Base-by-base conservation (phyloP, 2,329 filamentous ascomycete genomes). In the Calonectria pauciramosa region DNA sequence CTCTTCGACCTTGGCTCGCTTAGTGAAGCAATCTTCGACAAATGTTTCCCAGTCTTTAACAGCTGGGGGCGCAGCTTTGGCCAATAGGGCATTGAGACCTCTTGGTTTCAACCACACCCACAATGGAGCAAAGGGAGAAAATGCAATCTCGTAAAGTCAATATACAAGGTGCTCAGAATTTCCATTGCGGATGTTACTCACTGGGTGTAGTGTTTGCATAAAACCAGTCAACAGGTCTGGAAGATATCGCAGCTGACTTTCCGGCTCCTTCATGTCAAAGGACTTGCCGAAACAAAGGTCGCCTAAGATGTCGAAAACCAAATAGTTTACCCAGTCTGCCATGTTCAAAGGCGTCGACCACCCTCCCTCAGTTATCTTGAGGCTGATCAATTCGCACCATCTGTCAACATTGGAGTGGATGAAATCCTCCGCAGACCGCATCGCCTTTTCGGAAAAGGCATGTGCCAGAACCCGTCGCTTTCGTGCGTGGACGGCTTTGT, bases 101-200 rank as follows among this genome's bases (percentile, higher is more conserved):
- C 77, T 73, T 0, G 79, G 79, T n/a, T 80, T 81, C 14, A 80
- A 71, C 80, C 80, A 81, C 23, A 76, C 71, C 80, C 78, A 80
- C 20, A 79, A 26, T 4, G 72, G 30, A 9, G 77, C 70, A 26
- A 80, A 74, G 0, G 80, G 80, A 13, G 79, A 80, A 32, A 72
- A 75, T 3, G 74, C 77, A 34, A 81, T 77, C 79, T 80, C 4
- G 20, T 16, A 49, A 32, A 0, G 11, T 32, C 18, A 28, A 23
- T 18, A 8, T 3, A 44, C 5, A 18, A 2, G 10, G 1, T 44
- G 4, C 13, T 23, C 7, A 4, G 14, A 49, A 30, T 11, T 20
- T 13, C 9, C 4, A 30, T 18, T n/a, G 2, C 2, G 14, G 0
- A 3, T 1, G 0, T 23, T 68, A 71, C 56, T 41, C 71, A 78